Conservation (phyloP, 108 stramenopile genomes). For the Cyclotella sp. region DNA sequence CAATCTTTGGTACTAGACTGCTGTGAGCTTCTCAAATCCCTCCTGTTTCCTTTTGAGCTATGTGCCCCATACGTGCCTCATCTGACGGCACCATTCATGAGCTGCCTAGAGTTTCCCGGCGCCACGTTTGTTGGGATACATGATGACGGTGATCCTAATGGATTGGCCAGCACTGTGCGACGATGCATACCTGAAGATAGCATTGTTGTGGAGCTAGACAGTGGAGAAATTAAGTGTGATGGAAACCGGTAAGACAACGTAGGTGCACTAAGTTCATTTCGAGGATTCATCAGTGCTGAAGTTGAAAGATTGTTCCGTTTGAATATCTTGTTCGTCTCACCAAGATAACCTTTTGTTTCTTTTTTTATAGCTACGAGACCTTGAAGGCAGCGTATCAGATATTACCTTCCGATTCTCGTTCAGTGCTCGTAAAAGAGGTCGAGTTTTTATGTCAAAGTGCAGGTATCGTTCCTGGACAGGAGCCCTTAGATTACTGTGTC, state of each 20-base stretch:
- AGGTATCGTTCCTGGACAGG: slow-evolving; percentile 83
- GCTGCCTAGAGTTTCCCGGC: slow-evolving; percentile 85
- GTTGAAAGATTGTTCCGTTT: not conserved
- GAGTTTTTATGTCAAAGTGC: slow-evolving; percentile 85
- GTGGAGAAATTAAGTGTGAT: slow-evolving; percentile 75
- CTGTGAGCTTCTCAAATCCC: slow-evolving; percentile 81
- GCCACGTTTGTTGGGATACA: slow-evolving; percentile 90
- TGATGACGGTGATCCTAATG: slow-evolving; percentile 67
- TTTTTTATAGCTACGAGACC: slow-evolving; percentile 53
- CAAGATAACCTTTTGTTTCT: not conserved
- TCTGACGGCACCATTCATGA: slow-evolving; percentile 84
- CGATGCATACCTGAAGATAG: slow-evolving; percentile 79
- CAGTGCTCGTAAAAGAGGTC: slow-evolving; percentile 75
- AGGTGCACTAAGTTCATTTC: not conserved
- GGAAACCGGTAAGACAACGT: slow-evolving; percentile 53
- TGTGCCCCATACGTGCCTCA: slow-evolving; percentile 89
- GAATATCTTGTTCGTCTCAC: too few species aligned
- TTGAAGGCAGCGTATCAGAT: slow-evolving; percentile 77
- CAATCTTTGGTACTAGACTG: slow-evolving; percentile 83
- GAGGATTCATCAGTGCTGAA: too few species aligned
- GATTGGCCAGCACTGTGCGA: slow-evolving; percentile 74
- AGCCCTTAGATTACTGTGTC: slow-evolving; percentile 70
- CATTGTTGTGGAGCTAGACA: slow-evolving; percentile 83
- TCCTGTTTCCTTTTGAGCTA: slow-evolving; percentile 86
- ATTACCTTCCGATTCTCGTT: slow-evolving; percentile 72